These are phyloP conservation scores for Trypanosomatidae sp. DNA, from an alignment of 208 protist genomes.

Conservation along the genomic window DNA sequence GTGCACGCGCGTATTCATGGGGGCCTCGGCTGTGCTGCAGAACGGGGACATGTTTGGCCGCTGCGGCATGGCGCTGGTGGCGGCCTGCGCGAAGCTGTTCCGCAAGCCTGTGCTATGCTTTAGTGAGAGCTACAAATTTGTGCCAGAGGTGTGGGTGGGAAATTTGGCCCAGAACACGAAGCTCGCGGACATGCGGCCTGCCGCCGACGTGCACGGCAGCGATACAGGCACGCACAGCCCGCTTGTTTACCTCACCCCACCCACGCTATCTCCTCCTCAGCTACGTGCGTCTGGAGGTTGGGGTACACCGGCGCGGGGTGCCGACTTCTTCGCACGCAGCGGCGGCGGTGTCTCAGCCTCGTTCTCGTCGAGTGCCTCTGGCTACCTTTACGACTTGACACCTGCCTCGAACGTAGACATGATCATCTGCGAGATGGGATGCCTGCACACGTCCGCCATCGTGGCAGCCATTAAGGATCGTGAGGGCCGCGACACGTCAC, in stretches of 20 bases:
- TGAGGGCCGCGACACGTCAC: conserved; percentile 43
- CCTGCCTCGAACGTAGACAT: conserved; percentile 79
- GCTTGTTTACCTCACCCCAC: conserved; percentile 16
- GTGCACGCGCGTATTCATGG: conserved; percentile 94
- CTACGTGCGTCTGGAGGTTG: conserved; percentile 17
- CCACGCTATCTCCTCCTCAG: conserved; percentile 21
- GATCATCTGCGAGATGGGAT: conserved; percentile 88
- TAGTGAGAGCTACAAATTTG: conserved; percentile 98
- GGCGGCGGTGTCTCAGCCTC: not conserved
- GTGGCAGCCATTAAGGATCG: conserved; percentile 68
- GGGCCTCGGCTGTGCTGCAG: conserved; percentile 91
- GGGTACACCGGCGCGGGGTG: conserved; percentile 19
- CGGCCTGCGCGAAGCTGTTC: conserved; percentile 92
- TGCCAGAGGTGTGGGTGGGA: conserved; percentile 95
- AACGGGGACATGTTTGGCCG: conserved; percentile 95
- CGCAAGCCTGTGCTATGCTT: conserved; percentile 97
- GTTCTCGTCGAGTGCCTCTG: conserved; percentile 38
- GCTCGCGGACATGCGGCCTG: conserved; percentile 45
- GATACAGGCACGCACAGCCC: conserved; percentile 22
- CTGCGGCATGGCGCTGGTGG: conserved; percentile 93
- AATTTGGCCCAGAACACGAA: conserved; percentile 96
- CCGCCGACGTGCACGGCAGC: conserved; percentile 17
- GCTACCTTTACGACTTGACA: conserved; percentile 83
- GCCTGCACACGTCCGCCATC: conserved; percentile 77
- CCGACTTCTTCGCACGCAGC: not conserved